Percentiles rank a stretch among this genome's conserved stretches.
These are phyloP conservation scores for Amoebophrya sp. DNA, from an alignment of 169 alveolate species.

Conservation along the genomic window DNA sequence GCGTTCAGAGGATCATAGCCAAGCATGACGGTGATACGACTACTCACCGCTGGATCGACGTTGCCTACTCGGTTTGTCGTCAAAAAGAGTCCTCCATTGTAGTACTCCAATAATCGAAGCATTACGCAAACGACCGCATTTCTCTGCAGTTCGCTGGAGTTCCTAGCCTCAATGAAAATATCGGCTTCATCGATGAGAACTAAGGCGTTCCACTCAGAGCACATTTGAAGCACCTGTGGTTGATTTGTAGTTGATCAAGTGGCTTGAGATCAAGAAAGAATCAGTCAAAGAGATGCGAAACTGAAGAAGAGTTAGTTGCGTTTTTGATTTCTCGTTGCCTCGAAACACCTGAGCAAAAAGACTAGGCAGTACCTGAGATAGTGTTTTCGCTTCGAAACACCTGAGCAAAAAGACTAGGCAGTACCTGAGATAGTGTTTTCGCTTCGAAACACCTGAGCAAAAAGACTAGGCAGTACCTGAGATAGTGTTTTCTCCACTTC, in stretches of 20 bases:
- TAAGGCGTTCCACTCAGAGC: slow-evolving; percentile 45
- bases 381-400: too few species aligned
- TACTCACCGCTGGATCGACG: slow-evolving; percentile 42
- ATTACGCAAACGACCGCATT: slow-evolving; percentile 44
- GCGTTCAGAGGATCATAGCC: slow-evolving; percentile 34
- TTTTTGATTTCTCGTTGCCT: too few species aligned
- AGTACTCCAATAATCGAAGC: slow-evolving; percentile 43
- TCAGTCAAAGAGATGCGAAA: too few species aligned
- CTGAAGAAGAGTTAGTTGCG: too few species aligned
- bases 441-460: too few species aligned
- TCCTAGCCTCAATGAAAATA: slow-evolving; percentile 39
- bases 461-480: slow-evolving; percentile 32
- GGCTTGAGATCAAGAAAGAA: too few species aligned
- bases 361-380: too few species aligned
- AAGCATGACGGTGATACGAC: slow-evolving; percentile 45
- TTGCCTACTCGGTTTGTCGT: slow-evolving; percentile 46
- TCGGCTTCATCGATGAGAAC: slow-evolving; percentile 39
- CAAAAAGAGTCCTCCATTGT: slow-evolving; percentile 38
- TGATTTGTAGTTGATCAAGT: too few species aligned
- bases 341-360: too few species aligned
- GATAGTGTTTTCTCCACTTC: slow-evolving; percentile 46
- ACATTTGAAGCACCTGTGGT: slow-evolving; percentile 37
- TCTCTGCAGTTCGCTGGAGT: slow-evolving; percentile 38
- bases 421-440: too few species aligned
- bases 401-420: too few species aligned